Base-by-base conservation (phyloP, 371 early-diverging fungal species). In the Mortierella sp. region DNA sequence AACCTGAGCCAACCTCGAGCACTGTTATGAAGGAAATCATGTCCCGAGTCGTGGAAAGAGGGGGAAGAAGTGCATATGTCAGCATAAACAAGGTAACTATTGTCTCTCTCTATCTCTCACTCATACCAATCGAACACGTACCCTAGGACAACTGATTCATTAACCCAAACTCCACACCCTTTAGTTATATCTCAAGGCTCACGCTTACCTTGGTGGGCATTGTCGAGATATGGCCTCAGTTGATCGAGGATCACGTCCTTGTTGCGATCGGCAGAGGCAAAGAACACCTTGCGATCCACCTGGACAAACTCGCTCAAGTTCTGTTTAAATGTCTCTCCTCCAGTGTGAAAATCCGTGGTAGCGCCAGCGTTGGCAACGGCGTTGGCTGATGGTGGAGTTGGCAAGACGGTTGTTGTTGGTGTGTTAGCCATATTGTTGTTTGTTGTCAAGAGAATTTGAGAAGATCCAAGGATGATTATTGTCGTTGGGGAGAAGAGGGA, bases 301-400 rank as follows among this genome's bases (percentile, higher is more conserved):
- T 78, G 83, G 53, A 83, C 83, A 73, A 65, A 83, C 55, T 83
- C 83, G 55, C 83, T 83, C 70, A 75, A 66, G 67, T 83, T 83
- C n/a, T 74, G 77, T 7, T 55, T 29, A 48, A 70, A 80, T 0
- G 29, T 26, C n/a, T 31, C 73, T 16, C 24, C 52, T 63, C 41
- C 65, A 1, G 71, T 24, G 5, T 66, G 29, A 34, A 58, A 52
- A n/a, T 45, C 43, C 40, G 50, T 43, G 22, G 31, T 53, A 14
- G 39, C 31, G 31, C 4, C 22, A 19, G 26, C 39, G 14, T 65
- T 34, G 37, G 39, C 2, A 19, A 40, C 13, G 34, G 50, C 26
- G 55, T 39, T 40, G 26, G 31, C 44, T 31, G 70, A 11, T 44
- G 44, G 19, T 13, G 29, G 10, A 53, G 26, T n/a, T 11, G 29